Evolutionary conservation across 352 stramenopile genomes (phyloP).

Genomic region (Phytophthora megakarya): DNA sequence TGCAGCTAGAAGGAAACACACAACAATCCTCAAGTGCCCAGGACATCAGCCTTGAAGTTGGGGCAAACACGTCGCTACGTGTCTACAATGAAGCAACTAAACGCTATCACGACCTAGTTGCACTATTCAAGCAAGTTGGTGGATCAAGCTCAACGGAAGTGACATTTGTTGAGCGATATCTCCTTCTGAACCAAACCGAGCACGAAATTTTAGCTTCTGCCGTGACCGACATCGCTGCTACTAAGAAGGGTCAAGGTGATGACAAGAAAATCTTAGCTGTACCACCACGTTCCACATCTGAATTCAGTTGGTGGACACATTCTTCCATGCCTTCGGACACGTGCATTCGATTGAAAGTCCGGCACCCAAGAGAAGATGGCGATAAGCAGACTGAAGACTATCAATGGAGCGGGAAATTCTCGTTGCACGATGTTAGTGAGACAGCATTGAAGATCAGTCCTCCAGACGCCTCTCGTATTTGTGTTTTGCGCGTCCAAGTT

Average conservation of each 20-base stretch:
- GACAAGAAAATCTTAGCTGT: constrained; percentile 32
- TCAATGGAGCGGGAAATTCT: constrained; percentile 84
- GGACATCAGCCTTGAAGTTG: constrained; percentile 66
- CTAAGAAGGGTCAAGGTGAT: constrained; percentile 23
- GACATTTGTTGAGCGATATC: constrained; percentile 82
- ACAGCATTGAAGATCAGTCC: constrained; percentile 88
- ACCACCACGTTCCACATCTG: constrained; percentile 49
- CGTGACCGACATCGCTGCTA: constrained; percentile 46
- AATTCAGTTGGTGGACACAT: constrained; percentile 74
- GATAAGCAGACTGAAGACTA: constrained; percentile 35
- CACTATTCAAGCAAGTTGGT: constrained; percentile 70
- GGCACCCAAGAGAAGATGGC: constrained; percentile 14
- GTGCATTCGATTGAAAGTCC: constrained; percentile 71
- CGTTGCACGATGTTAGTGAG: constrained; percentile 83
- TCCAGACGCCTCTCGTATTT: constrained; percentile 74
- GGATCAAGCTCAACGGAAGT: constrained; percentile 67
- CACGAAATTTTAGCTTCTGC: constrained; percentile 55
- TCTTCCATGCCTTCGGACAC: constrained; percentile 57
- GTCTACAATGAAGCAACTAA: constrained; percentile 76
- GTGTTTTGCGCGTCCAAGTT: constrained; percentile 82
- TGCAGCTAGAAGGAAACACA: constrained; percentile 72
- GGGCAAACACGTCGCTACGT: constrained; percentile 67
- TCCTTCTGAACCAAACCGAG: constrained; percentile 76
- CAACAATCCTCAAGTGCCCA: constrained; percentile 52
- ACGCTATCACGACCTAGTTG: constrained; percentile 79